Conservation (phyloP, 305 asterid genomes). For the Fraxinus platypoda region DNA sequence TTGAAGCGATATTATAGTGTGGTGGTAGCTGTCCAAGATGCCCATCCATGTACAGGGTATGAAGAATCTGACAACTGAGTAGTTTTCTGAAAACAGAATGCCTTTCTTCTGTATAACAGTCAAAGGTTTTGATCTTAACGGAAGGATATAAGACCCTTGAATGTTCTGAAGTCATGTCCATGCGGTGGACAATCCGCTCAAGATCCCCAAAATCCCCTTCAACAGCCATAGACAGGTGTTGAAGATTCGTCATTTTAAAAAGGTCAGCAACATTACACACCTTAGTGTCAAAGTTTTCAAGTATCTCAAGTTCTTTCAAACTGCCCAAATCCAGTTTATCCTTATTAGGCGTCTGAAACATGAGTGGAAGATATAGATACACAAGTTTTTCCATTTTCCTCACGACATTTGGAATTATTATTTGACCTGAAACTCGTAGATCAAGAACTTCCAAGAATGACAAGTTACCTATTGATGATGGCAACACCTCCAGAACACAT, state of each 20-base stretch:
- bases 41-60: background rate
- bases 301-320: conserved; percentile 4
- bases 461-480: too few species aligned
- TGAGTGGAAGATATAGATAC: conserved; percentile 28
- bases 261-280: background rate
- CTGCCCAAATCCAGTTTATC: background rate
- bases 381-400: conserved; percentile 6
- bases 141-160: background rate
- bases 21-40: background rate
- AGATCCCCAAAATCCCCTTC: background rate
- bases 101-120: background rate
- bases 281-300: conserved; percentile 12
- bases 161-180: background rate
- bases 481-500: too few species aligned
- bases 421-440: background rate
- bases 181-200: background rate
- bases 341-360: background rate
- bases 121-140: background rate
- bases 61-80: background rate
- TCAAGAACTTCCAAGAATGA: too few species aligned
- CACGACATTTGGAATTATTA: conserved; percentile 21
- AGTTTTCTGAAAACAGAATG: background rate
- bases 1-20: background rate
- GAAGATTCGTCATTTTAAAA: background rate
- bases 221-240: background rate